A percentile compares a stretch with the other conserved stretches of the same genome.
phyloP scores from a whole-genome alignment of 371 early-diverging fungal species.

The Mycotypha africana region DNA sequence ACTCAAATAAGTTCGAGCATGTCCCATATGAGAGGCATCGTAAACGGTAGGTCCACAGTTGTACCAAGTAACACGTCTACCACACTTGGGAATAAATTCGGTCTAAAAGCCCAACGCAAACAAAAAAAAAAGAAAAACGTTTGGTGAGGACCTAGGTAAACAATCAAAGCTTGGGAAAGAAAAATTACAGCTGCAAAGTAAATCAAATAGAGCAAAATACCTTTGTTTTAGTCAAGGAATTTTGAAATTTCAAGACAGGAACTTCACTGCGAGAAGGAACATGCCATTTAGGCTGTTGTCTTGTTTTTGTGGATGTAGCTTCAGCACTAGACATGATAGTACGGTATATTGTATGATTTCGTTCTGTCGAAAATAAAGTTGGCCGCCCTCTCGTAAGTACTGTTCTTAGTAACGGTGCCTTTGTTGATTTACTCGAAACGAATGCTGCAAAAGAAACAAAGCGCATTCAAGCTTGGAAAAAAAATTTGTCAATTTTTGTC shows the following conservation, averaged over 20 bases:
- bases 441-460: constrained; percentile 5
- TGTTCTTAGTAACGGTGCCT: neutral
- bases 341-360: too few species aligned
- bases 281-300: constrained; percentile 41
- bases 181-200: neutral
- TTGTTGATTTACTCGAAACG: neutral
- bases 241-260: constrained; percentile 62
- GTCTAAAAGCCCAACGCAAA: too few species aligned
- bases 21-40: constrained; percentile 98
- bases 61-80: constrained; percentile 91
- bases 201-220: constrained; percentile 16
- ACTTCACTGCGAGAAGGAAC: constrained; percentile 6
- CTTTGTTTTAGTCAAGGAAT: constrained; percentile 75
- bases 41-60: constrained; percentile 99
- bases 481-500: neutral
- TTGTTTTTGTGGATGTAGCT: constrained; percentile 12
- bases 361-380: too few species aligned
- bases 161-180: too few species aligned
- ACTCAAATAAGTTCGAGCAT: constrained; percentile 95
- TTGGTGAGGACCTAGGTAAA: too few species aligned
- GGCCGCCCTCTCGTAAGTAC: neutral
- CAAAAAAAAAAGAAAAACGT: too few species aligned
- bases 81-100: constrained; percentile 78
- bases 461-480: constrained; percentile 4
- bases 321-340: constrained; percentile 3